Percentiles rank a stretch among this genome's conserved stretches.
Evolutionary conservation across 768 basidiomycete species (phyloP).

Genomic region (Psilocybe sp.): DNA sequence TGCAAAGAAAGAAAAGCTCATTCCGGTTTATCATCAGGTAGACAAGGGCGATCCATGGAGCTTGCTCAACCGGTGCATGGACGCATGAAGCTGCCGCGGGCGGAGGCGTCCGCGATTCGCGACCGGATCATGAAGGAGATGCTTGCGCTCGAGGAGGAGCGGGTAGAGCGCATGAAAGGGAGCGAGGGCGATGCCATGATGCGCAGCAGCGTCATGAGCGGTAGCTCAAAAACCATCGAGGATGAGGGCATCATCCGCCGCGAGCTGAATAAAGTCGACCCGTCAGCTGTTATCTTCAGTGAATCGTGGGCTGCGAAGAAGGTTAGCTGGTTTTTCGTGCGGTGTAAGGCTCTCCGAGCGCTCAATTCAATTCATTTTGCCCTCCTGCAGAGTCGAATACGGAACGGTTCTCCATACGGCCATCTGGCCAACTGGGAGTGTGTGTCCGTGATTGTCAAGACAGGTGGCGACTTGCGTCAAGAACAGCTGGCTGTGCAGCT

Average conservation of each 20-base stretch:
- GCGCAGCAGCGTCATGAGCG: slow-evolving; percentile 48
- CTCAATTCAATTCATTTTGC: not conserved
- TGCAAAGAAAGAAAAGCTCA: not conserved
- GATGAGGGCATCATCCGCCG: slow-evolving; percentile 92
- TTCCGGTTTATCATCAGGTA: slow-evolving; percentile 4
- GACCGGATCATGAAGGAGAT: slow-evolving; percentile 99
- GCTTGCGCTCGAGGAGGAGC: slow-evolving; percentile 93
- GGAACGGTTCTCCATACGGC: slow-evolving; percentile 92
- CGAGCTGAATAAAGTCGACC: slow-evolving; percentile 93
- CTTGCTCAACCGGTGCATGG: slow-evolving; percentile 29
- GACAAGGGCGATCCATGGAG: slow-evolving; percentile 13
- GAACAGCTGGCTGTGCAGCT: slow-evolving; percentile 97
- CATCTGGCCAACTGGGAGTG: slow-evolving; percentile 89
- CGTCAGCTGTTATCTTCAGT: slow-evolving; percentile 92
- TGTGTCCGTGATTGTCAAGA: slow-evolving; percentile 97
- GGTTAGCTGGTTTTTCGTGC: slow-evolving; percentile 32
- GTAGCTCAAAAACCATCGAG: slow-evolving; percentile 67
- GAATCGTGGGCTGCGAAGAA: slow-evolving; percentile 96
- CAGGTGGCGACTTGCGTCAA: slow-evolving; percentile 93
- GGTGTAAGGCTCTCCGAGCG: not conserved
- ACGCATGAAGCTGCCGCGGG: slow-evolving; percentile 72
- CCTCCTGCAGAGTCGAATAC: slow-evolving; percentile 70
- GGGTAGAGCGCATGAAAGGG: slow-evolving; percentile 89
- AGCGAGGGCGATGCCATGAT: slow-evolving; percentile 69
- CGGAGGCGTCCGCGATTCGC: slow-evolving; percentile 87